Percentiles rank a stretch among this genome's conserved stretches.
Conservation (phyloP, 441 rosid species). For the Flueggea neowawraea region DNA sequence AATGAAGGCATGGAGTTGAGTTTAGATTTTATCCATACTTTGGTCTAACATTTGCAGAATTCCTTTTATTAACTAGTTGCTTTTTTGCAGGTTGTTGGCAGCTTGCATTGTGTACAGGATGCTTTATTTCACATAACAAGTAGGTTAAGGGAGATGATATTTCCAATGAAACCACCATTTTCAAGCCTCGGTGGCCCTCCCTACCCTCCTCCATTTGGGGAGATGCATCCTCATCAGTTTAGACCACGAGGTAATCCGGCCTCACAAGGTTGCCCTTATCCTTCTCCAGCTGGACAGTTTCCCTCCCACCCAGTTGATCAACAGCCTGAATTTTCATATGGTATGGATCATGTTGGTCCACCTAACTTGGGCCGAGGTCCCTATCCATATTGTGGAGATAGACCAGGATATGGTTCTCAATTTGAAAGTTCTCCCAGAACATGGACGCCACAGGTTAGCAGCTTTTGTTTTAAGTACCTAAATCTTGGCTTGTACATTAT, state of each 20-base stretch:
- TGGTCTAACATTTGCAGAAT: too few species aligned
- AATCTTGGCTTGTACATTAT: background rate
- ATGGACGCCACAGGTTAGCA: conserved; percentile 65
- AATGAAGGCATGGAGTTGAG: too few species aligned
- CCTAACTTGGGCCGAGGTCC: conserved; percentile 30
- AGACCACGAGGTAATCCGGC: conserved; percentile 61
- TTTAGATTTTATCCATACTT: too few species aligned
- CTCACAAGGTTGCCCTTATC: conserved; percentile 60
- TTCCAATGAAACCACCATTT: conserved; percentile 48
- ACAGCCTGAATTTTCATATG: conserved; percentile 43
- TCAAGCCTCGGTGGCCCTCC: conserved; percentile 45
- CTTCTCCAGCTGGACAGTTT: conserved; percentile 50
- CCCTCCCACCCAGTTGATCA: conserved; percentile 39
- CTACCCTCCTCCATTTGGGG: conserved; percentile 58
- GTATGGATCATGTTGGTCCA: conserved; percentile 30
- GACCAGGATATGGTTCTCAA: conserved; percentile 60
- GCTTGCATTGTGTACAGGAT: conserved; percentile 60
- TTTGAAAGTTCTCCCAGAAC: conserved; percentile 70
- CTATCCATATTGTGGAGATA: conserved; percentile 39
- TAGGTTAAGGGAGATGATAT: conserved; percentile 58
- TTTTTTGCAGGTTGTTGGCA: conserved; percentile 58
- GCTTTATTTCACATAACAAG: conserved; percentile 68
- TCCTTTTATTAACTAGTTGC: background rate
- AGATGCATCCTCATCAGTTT: conserved; percentile 61
- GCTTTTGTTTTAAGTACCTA: background rate